Base-by-base conservation (phyloP, 108 stramenopile genomes). In the Cylindrotheca fusiformis region DNA sequence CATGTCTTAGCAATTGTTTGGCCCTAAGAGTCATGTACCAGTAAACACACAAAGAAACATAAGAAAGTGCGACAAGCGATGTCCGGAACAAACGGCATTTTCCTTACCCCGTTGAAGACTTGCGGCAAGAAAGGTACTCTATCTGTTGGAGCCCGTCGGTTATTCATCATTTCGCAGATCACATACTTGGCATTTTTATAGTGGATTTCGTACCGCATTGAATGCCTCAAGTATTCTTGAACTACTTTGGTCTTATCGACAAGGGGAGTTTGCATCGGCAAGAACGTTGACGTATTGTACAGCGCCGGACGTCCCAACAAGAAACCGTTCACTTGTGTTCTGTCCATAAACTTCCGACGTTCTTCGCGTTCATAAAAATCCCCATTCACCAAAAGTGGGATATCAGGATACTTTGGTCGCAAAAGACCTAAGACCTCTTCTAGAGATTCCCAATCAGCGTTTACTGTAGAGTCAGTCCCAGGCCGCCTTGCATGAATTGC, bases 161-260 rank as follows among this genome's bases (percentile, higher is more conserved):
- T 75, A 52, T 70, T 91, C 82, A 98, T 90, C 93, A 98, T 96
- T 82, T 98, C 97, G 63, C 90, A 88, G 8, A 96, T 77, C 1
- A 94, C 93, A 65, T 98, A 98, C 72, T 98, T 98, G 51, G 83
- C 74, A 78, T 96, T 98, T 60, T 95, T 95, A 65, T 85, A 75
- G 64, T 96, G 80, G 14, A 66, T 63, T 48, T 82, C 79, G 60
- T 93, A 97, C 4, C 86, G 68, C 27, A 88, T 57, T 32, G 88
- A 79, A 26, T 84, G 72, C 47, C 59, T 59, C 14, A 96, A 44
- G 65, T 95, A 97, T 27, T 91, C 79, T 72, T 91, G 90, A 24
- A 97, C 70, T n/a, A 97, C 83, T n/a, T 59, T 61, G 18, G 86
- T 84, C 58, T 90, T 94, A 27, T 84, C 74, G 12, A 69, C 59